phyloP scores from a whole-genome alignment of 2,329 filamentous ascomycete genomes.

The Ophidiomyces ophidiicola region DNA sequence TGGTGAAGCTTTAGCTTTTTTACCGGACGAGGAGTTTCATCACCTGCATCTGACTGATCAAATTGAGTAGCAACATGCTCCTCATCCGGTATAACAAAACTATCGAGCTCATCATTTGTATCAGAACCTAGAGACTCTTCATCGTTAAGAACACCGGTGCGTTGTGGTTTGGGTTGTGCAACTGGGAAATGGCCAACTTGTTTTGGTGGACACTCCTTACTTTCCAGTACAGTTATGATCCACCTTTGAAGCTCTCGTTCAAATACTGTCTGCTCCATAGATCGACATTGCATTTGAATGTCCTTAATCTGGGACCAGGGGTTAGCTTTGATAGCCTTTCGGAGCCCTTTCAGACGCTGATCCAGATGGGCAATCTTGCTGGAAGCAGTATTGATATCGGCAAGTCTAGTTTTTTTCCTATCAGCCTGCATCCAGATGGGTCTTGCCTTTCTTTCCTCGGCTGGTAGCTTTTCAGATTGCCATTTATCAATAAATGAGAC shows the following conservation, averaged over 20 bases:
- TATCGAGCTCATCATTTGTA: constrained; percentile 16
- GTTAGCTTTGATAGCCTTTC: constrained; percentile 40
- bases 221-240: constrained; percentile 34
- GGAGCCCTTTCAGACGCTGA: constrained; percentile 45
- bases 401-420: constrained; percentile 27
- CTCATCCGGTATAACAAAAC: constrained; percentile 24
- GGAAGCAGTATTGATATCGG: constrained; percentile 37
- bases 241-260: constrained; percentile 40
- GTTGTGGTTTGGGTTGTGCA: constrained; percentile 7
- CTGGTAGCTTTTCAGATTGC: constrained; percentile 47
- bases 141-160: constrained; percentile 16
- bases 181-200: constrained; percentile 10
- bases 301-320: constrained; percentile 43
- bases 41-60: constrained; percentile 4
- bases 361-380: constrained; percentile 35
- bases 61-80: not conserved
- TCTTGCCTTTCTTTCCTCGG: constrained; percentile 45
- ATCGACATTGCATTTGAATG: constrained; percentile 44
- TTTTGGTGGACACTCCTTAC: constrained; percentile 23
- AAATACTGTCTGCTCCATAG: constrained; percentile 53
- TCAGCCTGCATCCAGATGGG: constrained; percentile 50
- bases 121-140: constrained; percentile 27
- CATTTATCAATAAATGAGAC: constrained; percentile 43
- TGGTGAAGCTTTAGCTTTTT: constrained; percentile 1
- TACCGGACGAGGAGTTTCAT: not conserved